These are phyloP conservation scores for Herpotrichia juniperi DNA, from an alignment of 2,329 filamentous ascomycete genomes.

Conservation along the genomic window DNA sequence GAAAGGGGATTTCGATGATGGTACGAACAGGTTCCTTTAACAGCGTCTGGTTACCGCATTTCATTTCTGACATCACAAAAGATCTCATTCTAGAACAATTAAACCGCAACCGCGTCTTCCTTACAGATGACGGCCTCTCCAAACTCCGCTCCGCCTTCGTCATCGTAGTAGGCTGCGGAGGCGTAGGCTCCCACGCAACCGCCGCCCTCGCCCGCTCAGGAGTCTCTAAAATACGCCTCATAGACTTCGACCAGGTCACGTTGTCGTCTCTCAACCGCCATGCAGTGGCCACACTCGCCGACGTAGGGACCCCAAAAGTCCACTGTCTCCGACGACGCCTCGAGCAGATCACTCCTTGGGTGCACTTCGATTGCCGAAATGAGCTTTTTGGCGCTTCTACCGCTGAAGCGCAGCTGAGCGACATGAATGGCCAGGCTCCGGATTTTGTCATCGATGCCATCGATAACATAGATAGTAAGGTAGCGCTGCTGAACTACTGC, in stretches of 20 bases:
- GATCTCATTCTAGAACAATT: conserved; percentile 94
- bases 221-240: conserved; percentile 82
- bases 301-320: conserved; percentile 93
- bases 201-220: conserved; percentile 88
- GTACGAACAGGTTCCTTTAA: conserved; percentile 45
- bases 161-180: conserved; percentile 89
- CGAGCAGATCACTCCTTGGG: conserved; percentile 90
- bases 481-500: conserved; percentile 87
- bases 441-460: conserved; percentile 97
- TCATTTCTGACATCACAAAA: conserved; percentile 27
- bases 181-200: conserved; percentile 90
- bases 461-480: conserved; percentile 97
- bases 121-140: conserved; percentile 78
- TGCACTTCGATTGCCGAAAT: conserved; percentile 82
- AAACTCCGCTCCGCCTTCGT: conserved; percentile 84
- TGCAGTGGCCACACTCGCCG: conserved; percentile 89
- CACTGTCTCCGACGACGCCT: conserved; percentile 79
- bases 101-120: conserved; percentile 88
- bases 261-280: conserved; percentile 95
- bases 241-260: conserved; percentile 98
- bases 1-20: conserved; percentile 69
- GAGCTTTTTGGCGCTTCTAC: conserved; percentile 77
- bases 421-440: conserved; percentile 71
- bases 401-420: conserved; percentile 70
- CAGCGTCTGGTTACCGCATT: background rate